Base-by-base conservation (phyloP, 805 yeast species). In the Candida vaughaniae region DNA sequence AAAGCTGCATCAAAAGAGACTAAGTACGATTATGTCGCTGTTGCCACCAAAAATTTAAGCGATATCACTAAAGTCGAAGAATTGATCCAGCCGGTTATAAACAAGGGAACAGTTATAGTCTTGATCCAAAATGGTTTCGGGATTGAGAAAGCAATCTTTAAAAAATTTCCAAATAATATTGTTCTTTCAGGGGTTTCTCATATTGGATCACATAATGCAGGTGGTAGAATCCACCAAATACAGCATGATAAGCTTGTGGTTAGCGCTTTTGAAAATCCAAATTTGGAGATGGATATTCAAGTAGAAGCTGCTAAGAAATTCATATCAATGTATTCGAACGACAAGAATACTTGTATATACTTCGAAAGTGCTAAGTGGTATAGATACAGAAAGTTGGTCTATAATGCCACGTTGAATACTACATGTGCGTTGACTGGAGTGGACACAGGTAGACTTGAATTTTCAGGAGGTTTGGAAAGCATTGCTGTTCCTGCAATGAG, bases 401-500 rank as follows among this genome's bases (percentile, higher is more conserved):
- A 60, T 45, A 65, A 65, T 38, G 43, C 63, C 3, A 59, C 52
- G 14, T 43, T 62, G 41, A 64, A 62, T 50, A 49, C 67, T 15
- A 53, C 56, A n/a, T 52, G 66, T 12, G 52, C 66, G 5, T 41
- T 65, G 26, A 55, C 52, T 17, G 55, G 53, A 15, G 33, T 60
- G 16, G 71, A 65, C 42, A 58, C 55, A 3, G 47, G 49, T 27
- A 48, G 68, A 33, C 50, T 64, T 29, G 70, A 63, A 41, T 59
- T 61, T 11, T 50, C 43, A 29, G 58, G 52, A 6, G 64, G 56
- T 10, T 62, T 60, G 38, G 55, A 56, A 9, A 35, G 48, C 1
- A 40, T 66, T 18, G 48, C 64, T 18, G 42, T 51, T 10, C 88
- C 88, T 5, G 85, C 86, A 0, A 84, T 85, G 91, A 59, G 65